Base-by-base conservation (phyloP, 768 basidiomycete genomes). In the Lactarius tabidus region DNA sequence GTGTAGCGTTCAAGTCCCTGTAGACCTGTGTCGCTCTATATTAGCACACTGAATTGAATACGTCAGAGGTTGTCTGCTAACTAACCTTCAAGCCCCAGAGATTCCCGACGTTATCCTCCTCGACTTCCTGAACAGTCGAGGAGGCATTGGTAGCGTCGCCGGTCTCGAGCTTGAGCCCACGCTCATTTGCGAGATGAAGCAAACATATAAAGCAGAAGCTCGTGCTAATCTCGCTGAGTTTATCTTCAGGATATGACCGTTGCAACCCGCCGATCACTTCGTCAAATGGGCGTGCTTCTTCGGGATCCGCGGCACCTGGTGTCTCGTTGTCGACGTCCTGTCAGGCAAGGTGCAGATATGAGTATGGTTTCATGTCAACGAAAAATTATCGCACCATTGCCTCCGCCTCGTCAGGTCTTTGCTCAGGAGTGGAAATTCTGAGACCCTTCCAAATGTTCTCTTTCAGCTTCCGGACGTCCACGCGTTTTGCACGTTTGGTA, bases 151-250 rank as follows among this genome's bases (percentile, higher is more conserved):
- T 36, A 71, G 76, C 14, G 64, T 77, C 70, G 71, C 79, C 71
- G 54, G 85, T 75, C 74, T 84, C 90, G 39, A 99, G 83, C 73
- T 89, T 90, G 57, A 98, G 80, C 2, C 96, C 97, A 71, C 93
- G 91, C 77, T 98, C 97, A 74, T 99, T 98, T 20, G 96, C 96
- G 52, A 98, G 78, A 78, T 98, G 97, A 20, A 99, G 79, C 29
- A 98, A 79, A 72, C 97, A 98, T 74, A 98, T 99, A 80, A 98
- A 99, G 75, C 96, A 98, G 86, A 96, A 98, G 69, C 93, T 96
- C 18, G 97, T 98, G 74, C 95, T 97, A 73, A 98, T 97, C 69
- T 99, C 97, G 45, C 90, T 90, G 89, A 98, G 91, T 79, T 96
- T 98, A 51, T 98, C 95, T 64, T 79, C 78, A 0, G 96, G 94